Base-by-base conservation (phyloP, 257 asterid genomes). In the Fraxinus anomala region DNA sequence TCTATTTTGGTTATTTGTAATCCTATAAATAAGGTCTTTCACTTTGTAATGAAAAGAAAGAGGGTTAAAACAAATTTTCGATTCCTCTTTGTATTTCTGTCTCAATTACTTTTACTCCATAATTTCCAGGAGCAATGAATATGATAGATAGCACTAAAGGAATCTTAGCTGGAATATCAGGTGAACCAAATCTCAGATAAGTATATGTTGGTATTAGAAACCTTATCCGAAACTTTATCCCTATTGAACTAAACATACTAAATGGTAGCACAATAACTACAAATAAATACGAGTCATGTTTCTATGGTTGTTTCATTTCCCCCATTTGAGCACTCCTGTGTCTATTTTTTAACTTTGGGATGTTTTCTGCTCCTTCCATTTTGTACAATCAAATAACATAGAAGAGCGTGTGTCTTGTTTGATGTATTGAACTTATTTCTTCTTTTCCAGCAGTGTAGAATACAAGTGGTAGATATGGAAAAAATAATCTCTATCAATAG, bases 161-260 rank as follows among this genome's bases (percentile, higher is more conserved):
- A 59, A n/a, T 59, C 67, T 59, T 59, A 8, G 30, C 10, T 21
- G 30, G 24, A 21, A 6, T 21, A 59, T n/a, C 16, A 59, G 67
- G 67, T 7, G 67, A 59, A 9, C 26, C 30, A 59, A 59, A 59
- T 59, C 12, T 59, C 3, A 5, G 31, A 23, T 21, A 9, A 59
- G 59, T 47, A 21, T 21, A 59, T 59, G 67, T 56, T 56, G 8
- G 66, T 56, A 56, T 56, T 56, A 59, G 67, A 59, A 59, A 59
- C 12, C 24, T 23, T 21, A 59, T 21, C 31, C 23, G 67, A 59
- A 59, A 59, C 30, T 59, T 59, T 6, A 59, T 59, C 28, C 30
- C 14, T n/a, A 23, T 59, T 59, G 67, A 59, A 59, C 31, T 21
- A 59, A 23, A n/a, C 30, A 59, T 17, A n/a, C 1, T 6, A 56